Evolutionary conservation across 179 eudicot species (phyloP).

Genomic region (Amaranthus tricolor): DNA sequence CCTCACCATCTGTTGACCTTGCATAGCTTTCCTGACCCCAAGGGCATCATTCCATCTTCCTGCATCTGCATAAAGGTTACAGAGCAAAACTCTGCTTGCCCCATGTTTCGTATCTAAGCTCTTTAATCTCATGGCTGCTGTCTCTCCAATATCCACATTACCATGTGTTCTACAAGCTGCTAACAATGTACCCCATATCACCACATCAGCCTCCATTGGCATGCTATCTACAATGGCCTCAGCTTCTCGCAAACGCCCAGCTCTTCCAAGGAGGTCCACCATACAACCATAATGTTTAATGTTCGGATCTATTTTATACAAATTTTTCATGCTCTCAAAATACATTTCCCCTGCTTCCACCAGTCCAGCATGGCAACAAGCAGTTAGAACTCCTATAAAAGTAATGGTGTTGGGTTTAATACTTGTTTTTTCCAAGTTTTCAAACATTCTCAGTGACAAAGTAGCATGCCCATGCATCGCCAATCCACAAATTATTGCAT

Average conservation of each 20-base stretch:
- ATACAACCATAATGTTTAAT: conserved; percentile 89
- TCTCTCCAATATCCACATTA: conserved; percentile 67
- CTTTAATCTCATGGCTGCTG: conserved; percentile 67
- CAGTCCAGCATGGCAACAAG: conserved; percentile 89
- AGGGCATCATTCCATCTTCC: conserved; percentile 66
- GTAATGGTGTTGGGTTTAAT: conserved; percentile 71
- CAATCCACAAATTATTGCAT: conserved; percentile 81
- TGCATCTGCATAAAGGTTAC: conserved; percentile 67
- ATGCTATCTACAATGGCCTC: conserved; percentile 63
- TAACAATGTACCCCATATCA: conserved; percentile 87
- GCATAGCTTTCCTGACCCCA: conserved; percentile 44
- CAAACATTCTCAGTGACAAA: conserved; percentile 53
- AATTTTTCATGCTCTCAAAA: conserved; percentile 57
- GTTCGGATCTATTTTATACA: conserved; percentile 58
- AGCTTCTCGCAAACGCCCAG: conserved; percentile 72
- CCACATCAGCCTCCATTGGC: conserved; percentile 92
- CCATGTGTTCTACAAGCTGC: conserved; percentile 79
- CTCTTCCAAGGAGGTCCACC: conserved; percentile 88
- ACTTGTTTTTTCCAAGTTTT: conserved; percentile 47
- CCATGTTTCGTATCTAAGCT: conserved; percentile 70
- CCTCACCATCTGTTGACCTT: conserved; percentile 41
- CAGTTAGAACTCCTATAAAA: conserved; percentile 76
- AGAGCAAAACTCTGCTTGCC: conserved; percentile 66
- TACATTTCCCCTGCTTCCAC: conserved; percentile 64
- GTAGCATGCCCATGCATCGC: conserved; percentile 90